Evolutionary conservation across 2,329 filamentous ascomycete species (phyloP), one percentile per base, ranked within the genome.

Genomic region (Neofusicoccum ribis): DNA sequence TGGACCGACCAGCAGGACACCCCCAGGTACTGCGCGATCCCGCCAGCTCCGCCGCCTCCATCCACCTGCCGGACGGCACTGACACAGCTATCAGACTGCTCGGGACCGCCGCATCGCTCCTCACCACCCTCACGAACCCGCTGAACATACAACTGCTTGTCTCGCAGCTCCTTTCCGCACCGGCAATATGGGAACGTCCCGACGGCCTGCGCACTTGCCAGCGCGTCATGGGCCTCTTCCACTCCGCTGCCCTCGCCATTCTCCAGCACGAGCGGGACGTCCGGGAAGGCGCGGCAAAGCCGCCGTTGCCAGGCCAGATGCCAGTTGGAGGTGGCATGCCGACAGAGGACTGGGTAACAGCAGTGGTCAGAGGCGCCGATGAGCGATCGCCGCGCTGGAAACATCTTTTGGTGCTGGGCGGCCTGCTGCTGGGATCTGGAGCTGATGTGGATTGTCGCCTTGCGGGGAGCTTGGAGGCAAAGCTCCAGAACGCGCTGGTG

Each of bases 351-450:
- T 89, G 87, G 87, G 78, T 85, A 27, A 83, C 81, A 68, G 86
- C 87, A 1, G 80, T 88, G 2, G 81, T 86, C 2, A 82, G 81
- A 46, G 87, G 86, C 8, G 86, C 87, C 15, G 85, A 89, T 71
- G 86, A 85, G 50, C 83, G 82, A 70, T 89, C 81, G 36, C 85
- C 83, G 17, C 82, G 91, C 72, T 97, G 92, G 92, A 89, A 92
- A 76, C 93, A 97, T 76, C 78, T 93, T 36, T 81, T 97, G n/a
- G 85, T 93, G 5, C 84, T 97, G 8, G 88, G 89, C 0, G 93
- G 92, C 3, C 81, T 96, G 23, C 78, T 97, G 65, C 85, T 94
- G 73, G 92, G 91, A 8, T 89, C 93, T 72, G 89, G 91, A 69
- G 82, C 47, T 5, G 75, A 78, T 68, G 73, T 77, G 69, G 76